phyloP scores from a whole-genome alignment of 2,329 filamentous ascomycete species.

The Nothopassalora personata region DNA sequence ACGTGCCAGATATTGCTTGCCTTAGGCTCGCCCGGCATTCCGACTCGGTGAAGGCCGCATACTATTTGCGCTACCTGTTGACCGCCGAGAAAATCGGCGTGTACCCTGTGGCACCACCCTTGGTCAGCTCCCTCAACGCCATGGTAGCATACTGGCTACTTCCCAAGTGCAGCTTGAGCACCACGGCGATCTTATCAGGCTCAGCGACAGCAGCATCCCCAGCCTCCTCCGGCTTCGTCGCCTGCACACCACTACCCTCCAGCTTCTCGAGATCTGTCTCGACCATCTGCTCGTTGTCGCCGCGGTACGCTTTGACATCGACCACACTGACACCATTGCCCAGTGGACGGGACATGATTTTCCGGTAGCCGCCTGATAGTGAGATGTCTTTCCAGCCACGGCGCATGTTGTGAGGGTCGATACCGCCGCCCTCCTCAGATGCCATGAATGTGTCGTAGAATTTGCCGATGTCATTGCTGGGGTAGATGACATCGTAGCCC shows the following conservation, averaged over 20 bases:
- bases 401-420: constrained; percentile 84
- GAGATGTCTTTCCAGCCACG: constrained; percentile 81
- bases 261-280: constrained; percentile 77
- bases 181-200: constrained; percentile 56
- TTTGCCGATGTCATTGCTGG: constrained; percentile 71
- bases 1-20: too few species aligned
- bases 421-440: constrained; percentile 65
- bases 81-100: constrained; percentile 55
- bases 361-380: constrained; percentile 81
- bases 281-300: constrained; percentile 76
- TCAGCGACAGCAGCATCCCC: constrained; percentile 8
- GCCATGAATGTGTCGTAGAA: constrained; percentile 87
- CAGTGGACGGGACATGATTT: constrained; percentile 65
- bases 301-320: constrained; percentile 63
- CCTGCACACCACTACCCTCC: constrained; percentile 16
- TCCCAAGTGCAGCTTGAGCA: constrained; percentile 69
- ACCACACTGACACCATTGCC: constrained; percentile 51
- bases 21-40: too few species aligned
- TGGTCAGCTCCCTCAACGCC: constrained; percentile 73
- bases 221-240: constrained; percentile 22
- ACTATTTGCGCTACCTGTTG: constrained; percentile 13
- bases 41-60: too few species aligned
- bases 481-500: constrained; percentile 84
- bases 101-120: constrained; percentile 56
- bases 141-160: constrained; percentile 82